Evolutionary conservation across 75 land plant genomes (phyloP), one percentile per base, ranked within the genome.

Genomic region (Cryptomeria japonica): DNA sequence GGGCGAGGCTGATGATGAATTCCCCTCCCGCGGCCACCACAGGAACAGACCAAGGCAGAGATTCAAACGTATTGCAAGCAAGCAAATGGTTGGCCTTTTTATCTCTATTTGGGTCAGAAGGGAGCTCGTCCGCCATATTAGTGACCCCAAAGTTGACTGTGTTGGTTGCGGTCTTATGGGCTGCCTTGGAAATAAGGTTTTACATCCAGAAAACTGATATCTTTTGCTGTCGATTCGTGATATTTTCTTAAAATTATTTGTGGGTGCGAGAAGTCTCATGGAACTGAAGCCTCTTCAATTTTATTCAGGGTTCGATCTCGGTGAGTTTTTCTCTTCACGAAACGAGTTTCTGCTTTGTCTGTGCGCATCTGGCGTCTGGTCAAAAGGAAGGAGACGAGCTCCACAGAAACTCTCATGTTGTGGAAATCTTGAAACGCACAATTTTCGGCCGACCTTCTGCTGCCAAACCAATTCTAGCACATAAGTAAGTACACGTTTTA

Each of bases 261-360:
- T 49, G 11, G 51, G 51, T 11, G 51, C n/a, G n/a, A n/a, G n/a
- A n/a, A n/a, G n/a, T n/a, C n/a, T n/a, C n/a, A 51, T 12, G 14
- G 15, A 13, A 51, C 55, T 51, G 55, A 51, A 51, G 55, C 55
- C 55, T 13, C 2, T 51, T 51, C 2, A 13, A 11, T 11, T 53
- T 42, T 15, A 25, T 88, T 87, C 92, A 97, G 99, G 99, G 99
- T 19, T 92, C 99, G 28, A 90, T 97, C 39, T 91, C 99, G 3
- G 94, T 97, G 25, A 93, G 99, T 82, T 92, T 97, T 88, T 85
- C 36, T 16, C 85, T 97, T 49, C 93, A 95, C 70, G 91, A 93
- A 77, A 96, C 97, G 38, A 96, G 93, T 90, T 96, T 97, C 84
- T 97, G 99, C 90, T 97, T 97, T 87, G 95, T 96, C 16, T 97